Conservation (phyloP, 768 basidiomycete species). For the Cystofilobasidium macerans region DNA sequence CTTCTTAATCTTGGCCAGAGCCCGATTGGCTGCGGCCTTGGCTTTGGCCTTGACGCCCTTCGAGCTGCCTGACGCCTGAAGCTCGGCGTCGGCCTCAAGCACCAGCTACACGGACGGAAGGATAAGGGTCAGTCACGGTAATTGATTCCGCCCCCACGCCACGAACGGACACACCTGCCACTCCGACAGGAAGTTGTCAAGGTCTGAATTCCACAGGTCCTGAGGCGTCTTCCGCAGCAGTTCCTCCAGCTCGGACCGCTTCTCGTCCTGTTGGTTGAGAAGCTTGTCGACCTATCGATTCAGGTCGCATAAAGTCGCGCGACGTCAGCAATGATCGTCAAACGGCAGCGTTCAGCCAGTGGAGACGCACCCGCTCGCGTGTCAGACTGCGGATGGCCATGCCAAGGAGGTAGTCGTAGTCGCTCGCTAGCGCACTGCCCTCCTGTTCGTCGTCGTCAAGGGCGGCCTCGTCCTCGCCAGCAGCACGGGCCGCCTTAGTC, state of each 20-base stretch:
- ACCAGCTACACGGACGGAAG: slow-evolving; percentile 37
- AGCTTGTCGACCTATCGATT: slow-evolving; percentile 65
- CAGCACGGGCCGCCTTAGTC: slow-evolving; percentile 53
- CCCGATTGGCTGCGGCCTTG: slow-evolving; percentile 37
- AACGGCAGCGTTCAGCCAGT: not conserved
- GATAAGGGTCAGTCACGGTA: not conserved
- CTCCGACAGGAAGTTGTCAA: slow-evolving; percentile 67
- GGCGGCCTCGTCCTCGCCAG: slow-evolving; percentile 50
- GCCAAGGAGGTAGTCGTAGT: slow-evolving; percentile 85
- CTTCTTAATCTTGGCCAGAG: slow-evolving; percentile 42
- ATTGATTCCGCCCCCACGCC: not conserved
- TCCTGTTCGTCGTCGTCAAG: slow-evolving; percentile 45
- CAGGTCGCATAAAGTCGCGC: slow-evolving; percentile 14
- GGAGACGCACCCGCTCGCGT: slow-evolving; percentile 62
- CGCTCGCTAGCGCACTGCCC: slow-evolving; percentile 45
- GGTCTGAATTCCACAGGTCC: slow-evolving; percentile 78
- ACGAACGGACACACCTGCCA: slow-evolving; percentile 59
- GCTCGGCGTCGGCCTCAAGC: slow-evolving; percentile 43
- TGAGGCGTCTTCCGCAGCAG: slow-evolving; percentile 68
- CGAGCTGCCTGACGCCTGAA: slow-evolving; percentile 22
- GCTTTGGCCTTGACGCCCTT: slow-evolving; percentile 44
- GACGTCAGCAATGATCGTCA: not conserved
- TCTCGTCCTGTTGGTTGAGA: slow-evolving; percentile 62
- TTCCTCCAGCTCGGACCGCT: slow-evolving; percentile 65
- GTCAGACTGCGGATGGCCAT: slow-evolving; percentile 96